Evolutionary conservation across 495 filamentous ascomycete species (phyloP).

Genomic region (Hyaloscypha hepaticicola): DNA sequence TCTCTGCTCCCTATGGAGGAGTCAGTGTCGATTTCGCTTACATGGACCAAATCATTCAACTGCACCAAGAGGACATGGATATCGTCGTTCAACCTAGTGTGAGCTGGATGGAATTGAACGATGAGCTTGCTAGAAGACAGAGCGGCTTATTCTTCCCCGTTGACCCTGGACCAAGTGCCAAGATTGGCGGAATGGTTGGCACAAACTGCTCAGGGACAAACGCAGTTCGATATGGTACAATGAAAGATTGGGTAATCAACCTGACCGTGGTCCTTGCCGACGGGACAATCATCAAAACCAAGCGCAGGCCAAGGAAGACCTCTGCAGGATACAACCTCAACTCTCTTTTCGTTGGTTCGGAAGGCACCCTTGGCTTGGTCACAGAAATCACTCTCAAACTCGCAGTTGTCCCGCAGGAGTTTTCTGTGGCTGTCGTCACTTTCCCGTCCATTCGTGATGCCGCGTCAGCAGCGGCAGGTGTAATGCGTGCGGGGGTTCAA

Average conservation of each 20-base stretch:
- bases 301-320: constrained; percentile 71
- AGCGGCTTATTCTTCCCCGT: constrained; percentile 80
- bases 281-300: constrained; percentile 75
- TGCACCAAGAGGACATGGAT: constrained; percentile 89
- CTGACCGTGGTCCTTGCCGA: constrained; percentile 78
- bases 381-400: constrained; percentile 77
- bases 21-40: constrained; percentile 84
- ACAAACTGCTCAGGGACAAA: constrained; percentile 81
- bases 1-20: constrained; percentile 80
- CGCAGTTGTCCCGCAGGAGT: constrained; percentile 68
- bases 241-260: constrained; percentile 86
- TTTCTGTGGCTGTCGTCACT: constrained; percentile 71
- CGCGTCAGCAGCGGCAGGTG: constrained; percentile 63
- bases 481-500: constrained; percentile 71
- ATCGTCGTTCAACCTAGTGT: constrained; percentile 87
- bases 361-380: constrained; percentile 75
- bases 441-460: constrained; percentile 75
- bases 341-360: constrained; percentile 71
- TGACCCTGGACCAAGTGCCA: constrained; percentile 54
- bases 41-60: constrained; percentile 78
- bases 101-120: constrained; percentile 88
- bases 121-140: constrained; percentile 61
- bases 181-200: constrained; percentile 74
- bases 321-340: constrained; percentile 82
- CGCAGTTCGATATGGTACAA: constrained; percentile 78